phyloP scores from a whole-genome alignment of 2,329 filamentous ascomycete genomes.

The Tympanopsis confertula region DNA sequence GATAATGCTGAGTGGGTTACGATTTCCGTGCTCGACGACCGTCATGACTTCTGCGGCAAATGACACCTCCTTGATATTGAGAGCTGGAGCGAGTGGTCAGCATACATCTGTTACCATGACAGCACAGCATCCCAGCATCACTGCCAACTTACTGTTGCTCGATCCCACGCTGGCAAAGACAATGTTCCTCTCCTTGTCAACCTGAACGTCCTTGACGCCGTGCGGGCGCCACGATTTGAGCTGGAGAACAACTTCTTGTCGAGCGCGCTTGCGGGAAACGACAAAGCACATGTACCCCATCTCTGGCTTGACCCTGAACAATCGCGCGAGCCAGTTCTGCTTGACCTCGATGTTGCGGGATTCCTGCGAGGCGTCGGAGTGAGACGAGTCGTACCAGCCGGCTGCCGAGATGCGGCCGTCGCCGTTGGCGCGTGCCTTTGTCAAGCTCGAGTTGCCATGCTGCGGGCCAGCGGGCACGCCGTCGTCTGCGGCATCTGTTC shows the following conservation, averaged over 20 bases:
- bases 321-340: constrained; percentile 78
- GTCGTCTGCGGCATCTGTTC: no score
- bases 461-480: no score
- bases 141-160: constrained; percentile 58
- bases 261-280: constrained; percentile 55
- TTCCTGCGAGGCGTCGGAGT: constrained; percentile 21
- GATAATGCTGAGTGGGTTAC: constrained; percentile 65
- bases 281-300: constrained; percentile 65
- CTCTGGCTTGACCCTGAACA: constrained; percentile 82
- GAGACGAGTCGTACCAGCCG: neutral
- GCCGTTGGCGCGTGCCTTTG: neutral
- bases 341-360: constrained; percentile 50
- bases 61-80: constrained; percentile 75
- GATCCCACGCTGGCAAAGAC: constrained; percentile 68
- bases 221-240: constrained; percentile 71
- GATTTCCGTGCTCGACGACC: constrained; percentile 73
- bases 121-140: neutral
- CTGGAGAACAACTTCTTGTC: constrained; percentile 65
- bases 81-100: constrained; percentile 35
- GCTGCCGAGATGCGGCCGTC: neutral
- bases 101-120: constrained; percentile 3
- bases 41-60: constrained; percentile 83
- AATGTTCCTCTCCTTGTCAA: constrained; percentile 68
- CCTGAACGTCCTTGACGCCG: constrained; percentile 68
- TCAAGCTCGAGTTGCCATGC: neutral